Evolutionary conservation across 768 basidiomycete species (phyloP), one percentile per base, ranked within the genome.

Genomic region (Podaxis mareebaensis): DNA sequence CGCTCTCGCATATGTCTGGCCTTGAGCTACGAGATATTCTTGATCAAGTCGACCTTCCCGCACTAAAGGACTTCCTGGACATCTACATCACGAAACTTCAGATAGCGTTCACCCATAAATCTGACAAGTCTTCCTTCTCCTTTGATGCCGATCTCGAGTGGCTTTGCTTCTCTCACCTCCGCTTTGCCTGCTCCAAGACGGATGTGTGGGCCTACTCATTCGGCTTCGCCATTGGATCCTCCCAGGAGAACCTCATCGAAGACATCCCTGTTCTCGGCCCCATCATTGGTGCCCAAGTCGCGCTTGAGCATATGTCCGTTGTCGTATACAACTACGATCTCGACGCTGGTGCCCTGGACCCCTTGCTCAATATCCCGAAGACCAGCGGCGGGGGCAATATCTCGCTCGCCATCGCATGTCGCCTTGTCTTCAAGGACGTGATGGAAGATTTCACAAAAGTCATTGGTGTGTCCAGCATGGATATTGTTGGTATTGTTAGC

Each of bases 81-180:
- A 51, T 51, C 22, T 51, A 51, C 22, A 51, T 51, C 49, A 51
- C 49, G 24, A 51, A 51, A 28, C 49, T 51, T 22, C 49, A 51
- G 13, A 13, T 51, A 12, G 49, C 49, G 5, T 7, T 51, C 22
- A 51, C 49, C 3, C 49, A 51, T 28, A 51, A 3, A 3, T 51
- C 49, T 2, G 49, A 22, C 20, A 51, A 12, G 49, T 51, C 49
- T 22, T 24, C 49, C 2, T 51, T 51, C 49, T 51, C 49, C 49
- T 51, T 51, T 22, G 49, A 51, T 28, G 49, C 49, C 24, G 49
- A 51, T 20, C 49, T 51, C 26, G 24, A 51, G 7, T 51, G 49
- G 49, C 20, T 51, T 22, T 51, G 49, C 49, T 51, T 51, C 49
- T 51, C 49, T 6, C 49, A 24, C 20, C 49, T 51, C 13, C 49